A percentile compares a stretch with the other conserved stretches of the same genome.
Conservation (phyloP, 2,329 filamentous ascomycete genomes). For the Colletotrichum sp. region DNA sequence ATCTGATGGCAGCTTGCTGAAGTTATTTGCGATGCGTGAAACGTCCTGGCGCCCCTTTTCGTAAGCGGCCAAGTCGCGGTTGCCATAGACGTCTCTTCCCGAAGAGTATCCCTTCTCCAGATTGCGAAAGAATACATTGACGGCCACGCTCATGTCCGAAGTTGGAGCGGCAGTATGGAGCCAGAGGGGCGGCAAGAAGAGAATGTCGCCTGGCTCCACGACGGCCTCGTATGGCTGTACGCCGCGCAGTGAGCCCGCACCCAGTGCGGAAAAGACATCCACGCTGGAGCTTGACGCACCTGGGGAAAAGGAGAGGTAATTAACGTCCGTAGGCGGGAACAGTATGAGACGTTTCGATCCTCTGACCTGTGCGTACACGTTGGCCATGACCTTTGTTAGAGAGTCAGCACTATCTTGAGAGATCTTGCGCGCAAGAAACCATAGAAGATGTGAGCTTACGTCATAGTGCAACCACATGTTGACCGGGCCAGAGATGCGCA, state of each 20-base stretch:
- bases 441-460: constrained; percentile 41
- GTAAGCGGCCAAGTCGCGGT: constrained; percentile 83
- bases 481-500: constrained; percentile 80
- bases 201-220: constrained; percentile 73
- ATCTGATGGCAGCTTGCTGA: constrained; percentile 68
- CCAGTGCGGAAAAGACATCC: constrained; percentile 66
- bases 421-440: neutral
- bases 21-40: constrained; percentile 66
- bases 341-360: constrained; percentile 77
- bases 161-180: constrained; percentile 74
- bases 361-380: constrained; percentile 79
- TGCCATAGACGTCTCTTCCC: constrained; percentile 87
- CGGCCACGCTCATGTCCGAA: constrained; percentile 69
- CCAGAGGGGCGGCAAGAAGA: constrained; percentile 87
- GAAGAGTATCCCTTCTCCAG: constrained; percentile 70
- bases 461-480: constrained; percentile 94
- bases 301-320: constrained; percentile 71
- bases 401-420: neutral
- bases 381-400: constrained; percentile 74
- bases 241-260: constrained; percentile 39
- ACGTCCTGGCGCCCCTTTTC: constrained; percentile 80
- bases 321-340: constrained; percentile 79
- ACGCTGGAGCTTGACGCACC: constrained; percentile 82
- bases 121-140: constrained; percentile 89
- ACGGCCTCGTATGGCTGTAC: constrained; percentile 71